Conservation (phyloP, 257 asterid species). For the Nicotiana tabacum region DNA sequence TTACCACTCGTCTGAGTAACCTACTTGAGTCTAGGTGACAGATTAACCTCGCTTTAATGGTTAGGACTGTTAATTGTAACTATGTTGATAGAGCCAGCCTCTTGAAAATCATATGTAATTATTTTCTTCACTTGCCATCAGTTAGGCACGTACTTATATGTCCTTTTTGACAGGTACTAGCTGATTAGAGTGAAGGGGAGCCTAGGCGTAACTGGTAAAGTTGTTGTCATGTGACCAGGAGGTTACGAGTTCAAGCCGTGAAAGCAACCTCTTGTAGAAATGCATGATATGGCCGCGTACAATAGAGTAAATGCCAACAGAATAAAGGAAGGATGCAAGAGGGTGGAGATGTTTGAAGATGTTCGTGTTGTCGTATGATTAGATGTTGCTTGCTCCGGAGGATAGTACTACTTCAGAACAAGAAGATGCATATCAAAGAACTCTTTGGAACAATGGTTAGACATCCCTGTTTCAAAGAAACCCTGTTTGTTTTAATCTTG, state of each 20-base stretch:
- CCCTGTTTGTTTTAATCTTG: slow-evolving; percentile 21
- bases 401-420: slow-evolving; percentile 16
- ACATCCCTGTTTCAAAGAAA: slow-evolving; percentile 23
- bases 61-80: too few species aligned
- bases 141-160: too few species aligned
- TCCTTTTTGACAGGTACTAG: slow-evolving; percentile 19
- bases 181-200: slow-evolving; percentile 3
- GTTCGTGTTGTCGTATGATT: slow-evolving; percentile 24
- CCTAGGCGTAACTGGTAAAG: too few species aligned
- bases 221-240: too few species aligned
- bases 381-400: slow-evolving; percentile 6
- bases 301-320: slow-evolving; percentile 14
- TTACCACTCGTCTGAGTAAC: background rate
- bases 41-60: background rate
- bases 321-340: slow-evolving; percentile 18
- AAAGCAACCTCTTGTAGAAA: too few species aligned
- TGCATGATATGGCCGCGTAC: too few species aligned
- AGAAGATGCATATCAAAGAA: slow-evolving; percentile 14
- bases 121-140: too few species aligned
- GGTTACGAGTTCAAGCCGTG: too few species aligned
- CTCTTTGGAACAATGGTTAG: slow-evolving; percentile 19
- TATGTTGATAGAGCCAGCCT: too few species aligned
- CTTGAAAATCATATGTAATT: too few species aligned
- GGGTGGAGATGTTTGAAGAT: slow-evolving; percentile 31
- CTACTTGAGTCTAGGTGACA: background rate